phyloP scores from a whole-genome alignment of 768 basidiomycete species.

The Chalciporus chontae region DNA sequence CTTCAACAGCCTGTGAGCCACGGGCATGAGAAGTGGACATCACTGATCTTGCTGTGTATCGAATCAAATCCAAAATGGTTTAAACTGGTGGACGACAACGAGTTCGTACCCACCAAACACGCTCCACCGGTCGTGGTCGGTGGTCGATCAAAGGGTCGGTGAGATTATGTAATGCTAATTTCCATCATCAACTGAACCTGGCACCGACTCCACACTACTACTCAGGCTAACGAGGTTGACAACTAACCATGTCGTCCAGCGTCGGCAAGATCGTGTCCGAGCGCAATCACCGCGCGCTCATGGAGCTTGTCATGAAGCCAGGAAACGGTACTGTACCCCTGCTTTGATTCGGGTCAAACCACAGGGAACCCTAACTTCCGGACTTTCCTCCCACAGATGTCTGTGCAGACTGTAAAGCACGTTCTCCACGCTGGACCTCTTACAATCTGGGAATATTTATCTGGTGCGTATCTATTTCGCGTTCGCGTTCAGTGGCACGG shows the following conservation, averaged over 20 bases:
- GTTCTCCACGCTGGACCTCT: conserved; percentile 86
- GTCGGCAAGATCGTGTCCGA: conserved; percentile 61
- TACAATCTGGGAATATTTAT: conserved; percentile 87
- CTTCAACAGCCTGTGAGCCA: conserved; percentile 10
- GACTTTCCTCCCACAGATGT: conserved; percentile 47
- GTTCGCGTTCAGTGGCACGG: background rate
- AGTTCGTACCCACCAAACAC: no score
- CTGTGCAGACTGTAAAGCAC: conserved; percentile 91
- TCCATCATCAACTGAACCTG: no score
- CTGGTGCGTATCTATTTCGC: conserved; percentile 47
- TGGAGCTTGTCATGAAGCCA: conserved; percentile 66
- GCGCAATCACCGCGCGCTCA: conserved; percentile 59
- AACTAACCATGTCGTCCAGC: conserved; percentile 25
- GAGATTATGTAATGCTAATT: conserved; percentile 16
- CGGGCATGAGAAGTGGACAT: conserved; percentile 20
- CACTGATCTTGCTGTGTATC: conserved; percentile 1
- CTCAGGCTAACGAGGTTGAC: background rate
- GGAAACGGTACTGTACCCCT: conserved; percentile 76
- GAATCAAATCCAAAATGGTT: background rate
- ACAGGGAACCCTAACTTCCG: background rate
- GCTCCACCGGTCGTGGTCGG: no score
- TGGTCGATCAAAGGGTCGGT: no score
- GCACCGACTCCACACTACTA: no score
- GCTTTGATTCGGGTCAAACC: background rate
- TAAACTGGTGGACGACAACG: no score